Conservation (phyloP, 148 eudicot genomes). For the Camellia lanceoleosa region DNA sequence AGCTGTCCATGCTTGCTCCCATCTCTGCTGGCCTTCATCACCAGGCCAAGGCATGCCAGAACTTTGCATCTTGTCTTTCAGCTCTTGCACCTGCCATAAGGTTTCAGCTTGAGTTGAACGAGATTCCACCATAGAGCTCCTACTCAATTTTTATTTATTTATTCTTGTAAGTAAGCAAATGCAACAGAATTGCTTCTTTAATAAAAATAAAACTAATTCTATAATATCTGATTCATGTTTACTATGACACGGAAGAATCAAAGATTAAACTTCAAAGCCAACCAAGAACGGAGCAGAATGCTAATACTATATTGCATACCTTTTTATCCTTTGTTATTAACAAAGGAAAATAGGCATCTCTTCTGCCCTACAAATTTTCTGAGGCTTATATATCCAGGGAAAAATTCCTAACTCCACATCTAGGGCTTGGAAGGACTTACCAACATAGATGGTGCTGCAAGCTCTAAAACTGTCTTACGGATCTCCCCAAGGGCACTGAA, state of each 20-base stretch:
- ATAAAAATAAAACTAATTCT: not conserved
- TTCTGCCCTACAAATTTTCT: not conserved
- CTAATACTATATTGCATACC: too few species aligned
- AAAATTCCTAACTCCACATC: not conserved
- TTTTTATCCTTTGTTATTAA: too few species aligned
- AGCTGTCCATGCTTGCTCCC: slow-evolving; percentile 95
- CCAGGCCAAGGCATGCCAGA: slow-evolving; percentile 99
- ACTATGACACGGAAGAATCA: not conserved
- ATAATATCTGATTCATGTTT: not conserved
- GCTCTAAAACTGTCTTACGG: slow-evolving; percentile 66
- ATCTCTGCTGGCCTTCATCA: slow-evolving; percentile 79
- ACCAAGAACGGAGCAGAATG: not conserved
- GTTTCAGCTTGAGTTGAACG: not conserved
- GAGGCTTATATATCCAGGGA: not conserved
- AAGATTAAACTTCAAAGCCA: not conserved
- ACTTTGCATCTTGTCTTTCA: slow-evolving; percentile 63
- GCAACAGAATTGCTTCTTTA: too few species aligned
- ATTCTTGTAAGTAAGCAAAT: not conserved
- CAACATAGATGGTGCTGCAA: slow-evolving; percentile 77
- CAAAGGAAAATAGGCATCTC: not conserved
- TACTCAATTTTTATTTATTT: not conserved
- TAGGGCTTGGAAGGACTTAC: slow-evolving; percentile 32
- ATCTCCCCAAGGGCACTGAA: slow-evolving; percentile 59
- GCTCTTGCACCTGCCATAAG: slow-evolving; percentile 65
- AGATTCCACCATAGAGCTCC: not conserved